Evolutionary conservation across 2,329 filamentous ascomycete species (phyloP), one percentile per base, ranked within the genome.

Genomic region (Pyricularia sp.): DNA sequence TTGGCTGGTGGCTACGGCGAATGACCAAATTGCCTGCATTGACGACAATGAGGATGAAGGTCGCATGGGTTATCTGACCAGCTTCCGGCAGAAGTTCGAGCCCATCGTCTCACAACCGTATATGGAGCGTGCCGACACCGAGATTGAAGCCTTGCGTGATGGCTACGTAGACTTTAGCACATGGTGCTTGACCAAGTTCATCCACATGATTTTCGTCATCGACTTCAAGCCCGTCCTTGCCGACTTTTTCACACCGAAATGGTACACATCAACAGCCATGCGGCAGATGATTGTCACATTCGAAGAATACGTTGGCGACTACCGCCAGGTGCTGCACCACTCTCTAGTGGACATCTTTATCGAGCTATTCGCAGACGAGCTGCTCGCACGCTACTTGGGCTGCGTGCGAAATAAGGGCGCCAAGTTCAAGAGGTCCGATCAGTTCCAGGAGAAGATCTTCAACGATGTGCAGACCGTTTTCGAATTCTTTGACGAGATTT

Each of bases 1-100:
- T 81, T 99, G 94, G 93, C 90, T 99, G 69, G 89, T 99, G 68
- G 94, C 95, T 64, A 93, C 96, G 69, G 95, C 96, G 73, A 99
- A 99, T 81, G 95, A 99, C 80, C 95, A 99, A 79, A 98, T 99
- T 77, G 94, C 94, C 69, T 97, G 93, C 79, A 97, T 99, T 75
- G 95, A 98, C 78, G 96, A 98, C 76, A 91, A 91, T 73, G 90
- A 92, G 71, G 90, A 92, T 68, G 88, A 89, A 68, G 88, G 87
- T 70, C 88, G 90, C 36, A 82, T 91, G 30, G 92, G 91, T 33
- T 97, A 97, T 81, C 85, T 98, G 66, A 90, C 92, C 4, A 90
- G 90, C 75, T 97, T 97, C 86, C 89, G 89, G 73, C 88, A 90
- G 73, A 92, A 95, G 75, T 91, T 96, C 76, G 91, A 92, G 76